Base-by-base conservation (phyloP, 2,329 filamentous ascomycete genomes). In the Penicillium brevicompactum region DNA sequence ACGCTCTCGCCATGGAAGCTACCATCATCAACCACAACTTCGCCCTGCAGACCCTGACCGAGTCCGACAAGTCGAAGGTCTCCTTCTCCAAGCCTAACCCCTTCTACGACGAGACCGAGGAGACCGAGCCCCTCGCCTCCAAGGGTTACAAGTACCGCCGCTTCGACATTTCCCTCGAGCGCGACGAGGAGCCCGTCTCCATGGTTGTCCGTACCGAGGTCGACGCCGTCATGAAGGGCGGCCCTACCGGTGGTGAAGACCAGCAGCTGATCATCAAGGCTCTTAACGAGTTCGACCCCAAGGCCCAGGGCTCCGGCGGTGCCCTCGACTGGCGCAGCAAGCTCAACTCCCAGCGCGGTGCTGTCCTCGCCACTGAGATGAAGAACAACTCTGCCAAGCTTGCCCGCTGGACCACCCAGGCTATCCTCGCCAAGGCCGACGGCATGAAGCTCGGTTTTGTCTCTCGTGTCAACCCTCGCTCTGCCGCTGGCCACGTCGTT, bases 11-110 rank as follows among this genome's bases (percentile, higher is more conserved):
- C 70, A 89, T 97, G 76, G 94, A 99, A 80, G 94, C 94, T 52
- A 99, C 94, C 49, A 95, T 97, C 82, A 99, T 99, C 85, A 99
- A 99, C 86, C 94, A 97, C 84, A 96, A 97, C 82, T 99, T 99
- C 76, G 90, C 91, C 66, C 91, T 96, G 77, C 94, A 99, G 82
- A 91, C 95, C 49, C 92, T 99, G 64, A 77, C 86, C 67, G 94
- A 99, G 81, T 89, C 83, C 65, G 85, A 91, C 61, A 83, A 80
- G 60, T 80, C 86, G 73, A 95, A 94, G 82, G 82, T 92, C 62
- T 85, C 90, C 66, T 94, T 97, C 87, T 71, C 86, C 56, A 83
- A 96, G 79, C 87, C 90, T 73, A 97, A 97, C 80, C 94, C 94
- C 70, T 99, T 99, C 86, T 97, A 99, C 84, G 96, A 96, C 77